Evolutionary conservation across 2,329 filamentous ascomycete genomes (phyloP), one percentile per base, ranked within the genome.

Genomic region (Nectriaceae sp.): DNA sequence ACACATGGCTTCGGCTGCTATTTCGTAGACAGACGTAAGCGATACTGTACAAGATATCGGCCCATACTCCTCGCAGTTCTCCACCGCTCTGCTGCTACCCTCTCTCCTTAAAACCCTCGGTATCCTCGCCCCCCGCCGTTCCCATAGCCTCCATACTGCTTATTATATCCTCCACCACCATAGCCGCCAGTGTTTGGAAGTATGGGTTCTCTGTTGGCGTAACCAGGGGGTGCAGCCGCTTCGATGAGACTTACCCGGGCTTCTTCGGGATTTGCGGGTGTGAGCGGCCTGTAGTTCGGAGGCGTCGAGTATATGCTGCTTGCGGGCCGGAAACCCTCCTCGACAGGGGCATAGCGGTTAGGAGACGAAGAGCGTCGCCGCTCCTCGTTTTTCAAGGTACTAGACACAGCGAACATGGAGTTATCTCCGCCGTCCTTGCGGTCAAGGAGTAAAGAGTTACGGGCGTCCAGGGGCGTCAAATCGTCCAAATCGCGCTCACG

Each of bases 391-490:
- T 73, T 68, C 21, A 64, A 52, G 5, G 70, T 65, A 44, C 69
- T 72, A 43, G 72, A 66, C 47, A 76, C 62, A 38, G 76, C 69
- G 55, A 76, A 75, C 49, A 72, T 73, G 24, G 71, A 71, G 22
- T 68, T 67, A 35, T 68, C 65, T 18, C 68, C 58, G 26, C 65
- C 56, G 33, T 65, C 63, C 53, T 71, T 69, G 35, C 71, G 80
- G 44, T 87, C 83, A 69, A 90, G 84, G 49, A 96, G 84, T 18
- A 97, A 82, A 11, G 88, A 92, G 75, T 93, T 93, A 65, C 89
- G 88, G 2, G 90, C 88, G 63, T 95, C 89, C 33, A 96, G 81
- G 4, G 91, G 89, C 2, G 91, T 97, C 42, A 97, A 83, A 50
- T 84, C 85, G 69, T 96, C 91, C 51, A 88, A 74, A 59, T 94